These are phyloP conservation scores for Leptographium lundbergii DNA, from an alignment of 2,329 filamentous ascomycete genomes.

Conservation along the genomic window DNA sequence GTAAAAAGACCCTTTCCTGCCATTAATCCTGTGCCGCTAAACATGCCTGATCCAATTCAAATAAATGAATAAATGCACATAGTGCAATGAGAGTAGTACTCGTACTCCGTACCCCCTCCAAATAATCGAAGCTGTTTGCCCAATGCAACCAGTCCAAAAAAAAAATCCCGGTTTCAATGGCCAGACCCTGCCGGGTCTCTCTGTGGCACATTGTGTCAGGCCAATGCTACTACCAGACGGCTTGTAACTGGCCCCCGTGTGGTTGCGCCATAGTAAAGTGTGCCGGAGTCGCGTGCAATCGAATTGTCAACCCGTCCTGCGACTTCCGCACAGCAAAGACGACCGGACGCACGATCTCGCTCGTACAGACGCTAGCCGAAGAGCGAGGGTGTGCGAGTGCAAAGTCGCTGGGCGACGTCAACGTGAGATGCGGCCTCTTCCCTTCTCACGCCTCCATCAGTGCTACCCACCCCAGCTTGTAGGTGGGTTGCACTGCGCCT, in stretches of 20 bases:
- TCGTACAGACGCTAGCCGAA: background rate
- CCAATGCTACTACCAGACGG: background rate
- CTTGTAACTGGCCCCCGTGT: background rate
- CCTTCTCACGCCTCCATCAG: background rate
- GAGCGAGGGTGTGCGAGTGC: background rate
- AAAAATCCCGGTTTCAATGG: background rate
- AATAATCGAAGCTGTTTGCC: background rate
- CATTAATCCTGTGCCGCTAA: background rate
- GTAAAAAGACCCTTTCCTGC: background rate
- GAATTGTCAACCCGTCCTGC: background rate
- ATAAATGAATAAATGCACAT: background rate
- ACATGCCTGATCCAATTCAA: background rate
- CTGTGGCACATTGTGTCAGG: background rate
- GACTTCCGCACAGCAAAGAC: background rate
- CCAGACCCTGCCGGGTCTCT: background rate
- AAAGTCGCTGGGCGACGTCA: background rate
- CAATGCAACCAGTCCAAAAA: background rate
- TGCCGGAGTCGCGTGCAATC: background rate
- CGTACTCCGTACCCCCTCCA: no score
- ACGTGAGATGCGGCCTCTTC: background rate
- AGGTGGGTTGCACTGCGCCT: background rate
- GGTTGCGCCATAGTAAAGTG: background rate
- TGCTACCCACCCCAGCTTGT: background rate
- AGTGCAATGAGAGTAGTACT: background rate
- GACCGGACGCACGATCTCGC: background rate